These are phyloP conservation scores for Peniophora sp. DNA, from an alignment of 1,284 basidiomycete genomes.

Conservation along the genomic window DNA sequence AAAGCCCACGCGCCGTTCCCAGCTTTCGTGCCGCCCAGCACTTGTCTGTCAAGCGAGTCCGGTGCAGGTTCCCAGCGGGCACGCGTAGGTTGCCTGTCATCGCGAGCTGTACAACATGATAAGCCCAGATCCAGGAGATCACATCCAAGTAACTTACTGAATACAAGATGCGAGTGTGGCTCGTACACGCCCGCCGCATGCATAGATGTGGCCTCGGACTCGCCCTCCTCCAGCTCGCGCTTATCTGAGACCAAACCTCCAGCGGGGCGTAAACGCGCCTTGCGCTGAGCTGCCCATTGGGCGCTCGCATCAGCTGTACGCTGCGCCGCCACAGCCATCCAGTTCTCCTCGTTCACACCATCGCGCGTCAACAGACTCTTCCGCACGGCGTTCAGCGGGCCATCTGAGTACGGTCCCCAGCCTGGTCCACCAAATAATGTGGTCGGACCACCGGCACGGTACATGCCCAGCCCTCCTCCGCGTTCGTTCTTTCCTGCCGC, in stretches of 20 bases:
- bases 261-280: conserved; percentile 44
- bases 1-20: conserved; percentile 73
- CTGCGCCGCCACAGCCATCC: conserved; percentile 77
- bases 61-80: conserved; percentile 54
- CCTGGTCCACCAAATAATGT: conserved; percentile 82
- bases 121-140: conserved; percentile 1
- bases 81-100: conserved; percentile 62
- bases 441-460: conserved; percentile 79
- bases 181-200: conserved; percentile 62
- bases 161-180: conserved; percentile 59
- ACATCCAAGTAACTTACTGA: conserved; percentile 51
- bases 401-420: conserved; percentile 79
- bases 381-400: conserved; percentile 69
- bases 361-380: conserved; percentile 65
- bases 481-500: conserved; percentile 26
- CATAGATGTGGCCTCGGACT: conserved; percentile 18
- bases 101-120: conserved; percentile 41
- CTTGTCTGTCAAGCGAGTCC: conserved; percentile 31
- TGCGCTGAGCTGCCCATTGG: conserved; percentile 56
- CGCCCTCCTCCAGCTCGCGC: conserved; percentile 13
- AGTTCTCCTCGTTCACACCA: conserved; percentile 79
- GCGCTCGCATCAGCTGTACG: conserved; percentile 55
- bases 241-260: conserved; percentile 26
- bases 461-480: conserved; percentile 46
- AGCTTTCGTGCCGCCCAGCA: conserved; percentile 64